Base-by-base conservation (phyloP, 2,329 filamentous ascomycete species). In the Pleomassaria siparia region DNA sequence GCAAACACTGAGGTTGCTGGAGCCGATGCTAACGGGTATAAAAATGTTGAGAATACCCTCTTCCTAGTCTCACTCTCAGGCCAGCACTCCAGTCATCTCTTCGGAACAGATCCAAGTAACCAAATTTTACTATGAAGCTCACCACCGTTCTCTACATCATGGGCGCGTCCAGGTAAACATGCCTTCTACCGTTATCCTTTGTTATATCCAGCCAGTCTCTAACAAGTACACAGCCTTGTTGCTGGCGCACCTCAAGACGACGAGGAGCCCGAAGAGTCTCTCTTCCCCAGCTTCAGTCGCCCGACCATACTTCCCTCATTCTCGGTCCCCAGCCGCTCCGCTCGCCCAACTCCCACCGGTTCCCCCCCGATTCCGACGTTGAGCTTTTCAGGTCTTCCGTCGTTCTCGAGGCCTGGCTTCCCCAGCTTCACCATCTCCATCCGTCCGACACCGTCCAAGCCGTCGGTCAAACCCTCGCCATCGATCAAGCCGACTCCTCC, bases 101-200 rank as follows among this genome's bases (percentile, higher is more conserved):
- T 42, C 32, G 51, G 21, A 43, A 46, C 37, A 42, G 43, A 30
- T 41, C 41, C 45, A 39, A 51, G 11, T 39, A 26, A 12, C 24
- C 25, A 40, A n/a, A 18, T 22, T 30, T 28, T 54, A 62, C 37
- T 24, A 65, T 66, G 62, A 66, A 64, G 57, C 42, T 66, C 51
- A 51, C 53, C 25, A 54, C 57, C 37, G 41, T 58, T 42, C 32
- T 62, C 30, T 52, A 51, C 48, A 20, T 50, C 16, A 44, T 61
- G 26, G 57, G 57, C 40, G 43, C 59, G 28, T 50, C 47, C 50
- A 58, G 57, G 58, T 62, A 49, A 46, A 24, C 12, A 18, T 12
- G 35, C 36, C 24, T 40, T n/a, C 6, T 4, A 3, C 10, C 13
- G 10, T 26, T n/a, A 18, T 44, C 25, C 24, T 6, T 13, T 15